Evolutionary conservation across 768 basidiomycete species (phyloP), one percentile per base, ranked within the genome.

Genomic region (Lentinula sp.): DNA sequence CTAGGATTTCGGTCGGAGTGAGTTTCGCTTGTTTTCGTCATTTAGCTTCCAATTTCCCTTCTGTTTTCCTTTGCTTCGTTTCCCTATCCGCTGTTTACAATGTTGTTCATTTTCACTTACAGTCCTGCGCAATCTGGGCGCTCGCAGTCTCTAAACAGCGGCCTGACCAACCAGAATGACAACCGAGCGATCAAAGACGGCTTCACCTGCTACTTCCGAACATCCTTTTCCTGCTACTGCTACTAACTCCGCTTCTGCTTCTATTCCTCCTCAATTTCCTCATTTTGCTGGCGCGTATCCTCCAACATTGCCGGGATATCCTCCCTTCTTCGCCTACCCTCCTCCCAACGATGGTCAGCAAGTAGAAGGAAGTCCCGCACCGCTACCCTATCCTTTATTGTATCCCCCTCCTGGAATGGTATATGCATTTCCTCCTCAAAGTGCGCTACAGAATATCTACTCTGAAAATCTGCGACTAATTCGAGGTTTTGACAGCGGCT

Each of bases 301-400:
- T 23, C 72, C 71, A 23, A 70, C 74, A 37, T 66, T 72, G 4
- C 74, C 69, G 9, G 69, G 74, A 1, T 64, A 71, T 36, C 77
- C 75, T 15, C 74, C 73, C 33, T 75, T 74, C 59, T 79, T 76
- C 63, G 68, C 74, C 9, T 81, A 75, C 52, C 78, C 80, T 10
- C 77, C 78, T 1, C 74, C 75, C 0, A 67, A 72, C 4, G 77
- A 79, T 50, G 75, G 70, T n/a, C 64, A 63, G 51, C 71, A 77
- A 49, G 62, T 67, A 6, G 76, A 77, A 61, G 66, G 66, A 6
- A 76, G 71, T 54, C 71, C 69, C 54, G 72, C 71, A 18, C 66
- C 66, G 5, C 69, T 75, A 15, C 10, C 72, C 67, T 36, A 71
- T 72, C 10, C 65, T 65, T 72, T 79, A 72, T 76, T 81, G 73